Evolutionary conservation across 2,329 filamentous ascomycete species (phyloP).

Genomic region (Botrytis paeoniae): DNA sequence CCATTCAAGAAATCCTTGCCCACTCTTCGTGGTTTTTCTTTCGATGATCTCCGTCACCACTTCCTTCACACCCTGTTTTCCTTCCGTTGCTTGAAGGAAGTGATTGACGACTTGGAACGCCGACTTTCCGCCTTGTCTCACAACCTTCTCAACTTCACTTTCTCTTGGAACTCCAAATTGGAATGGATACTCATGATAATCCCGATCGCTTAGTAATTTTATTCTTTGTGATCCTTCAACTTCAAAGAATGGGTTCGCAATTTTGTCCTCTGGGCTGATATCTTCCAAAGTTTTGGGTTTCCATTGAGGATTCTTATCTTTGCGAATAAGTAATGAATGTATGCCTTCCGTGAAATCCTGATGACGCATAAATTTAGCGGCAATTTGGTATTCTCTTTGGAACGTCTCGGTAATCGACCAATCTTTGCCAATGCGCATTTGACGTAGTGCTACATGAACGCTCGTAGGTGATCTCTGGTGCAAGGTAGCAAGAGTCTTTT

Average conservation of each 20-base stretch:
- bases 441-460: constrained; percentile 77
- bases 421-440: constrained; percentile 70
- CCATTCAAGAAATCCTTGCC: constrained; percentile 38
- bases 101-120: constrained; percentile 59
- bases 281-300: constrained; percentile 69
- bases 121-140: constrained; percentile 43
- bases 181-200: constrained; percentile 75
- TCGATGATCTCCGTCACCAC: constrained; percentile 66
- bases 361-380: constrained; percentile 82
- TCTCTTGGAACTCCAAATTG: constrained; percentile 69
- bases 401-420: constrained; percentile 89
- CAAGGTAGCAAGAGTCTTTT: constrained; percentile 72
- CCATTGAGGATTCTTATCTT: constrained; percentile 54
- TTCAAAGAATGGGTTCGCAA: constrained; percentile 68
- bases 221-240: constrained; percentile 49
- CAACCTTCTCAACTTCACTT: constrained; percentile 49
- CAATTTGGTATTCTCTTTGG: constrained; percentile 79
- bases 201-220: constrained; percentile 56
- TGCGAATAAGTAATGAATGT: constrained; percentile 68
- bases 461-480: constrained; percentile 78
- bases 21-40: constrained; percentile 39
- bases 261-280: constrained; percentile 51
- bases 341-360: constrained; percentile 92
- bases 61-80: constrained; percentile 66
- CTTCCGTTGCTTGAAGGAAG: constrained; percentile 56